Conservation (phyloP, 306 rosid genomes). For the Gastrolobium villosum region DNA sequence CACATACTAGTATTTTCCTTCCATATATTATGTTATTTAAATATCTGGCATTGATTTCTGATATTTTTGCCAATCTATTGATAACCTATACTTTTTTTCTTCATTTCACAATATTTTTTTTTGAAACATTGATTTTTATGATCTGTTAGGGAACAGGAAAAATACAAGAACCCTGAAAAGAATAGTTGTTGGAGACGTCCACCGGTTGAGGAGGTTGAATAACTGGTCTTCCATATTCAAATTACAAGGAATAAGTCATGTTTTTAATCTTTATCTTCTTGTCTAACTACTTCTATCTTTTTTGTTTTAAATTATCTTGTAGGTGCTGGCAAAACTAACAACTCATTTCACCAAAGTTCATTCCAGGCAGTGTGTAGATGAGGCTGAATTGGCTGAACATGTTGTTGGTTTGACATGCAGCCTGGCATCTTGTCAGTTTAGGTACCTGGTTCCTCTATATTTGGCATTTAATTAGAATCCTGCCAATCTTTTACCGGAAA, state of each 20-base stretch:
- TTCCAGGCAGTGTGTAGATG: constrained; percentile 93
- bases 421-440: constrained; percentile 93
- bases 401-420: constrained; percentile 90
- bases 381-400: constrained; percentile 96
- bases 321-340: constrained; percentile 82
- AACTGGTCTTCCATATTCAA: constrained; percentile 39
- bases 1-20: constrained; percentile 15
- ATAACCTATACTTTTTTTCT: constrained; percentile 18
- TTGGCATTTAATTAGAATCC: constrained; percentile 28
- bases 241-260: constrained; percentile 33
- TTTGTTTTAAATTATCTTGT: constrained; percentile 46
- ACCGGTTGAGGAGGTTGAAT: constrained; percentile 88
- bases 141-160: constrained; percentile 76
- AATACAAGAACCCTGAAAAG: constrained; percentile 78
- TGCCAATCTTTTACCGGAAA: constrained; percentile 19
- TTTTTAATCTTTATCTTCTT: constrained; percentile 30
- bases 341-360: constrained; percentile 78
- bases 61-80: constrained; percentile 35
- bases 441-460: constrained; percentile 59
- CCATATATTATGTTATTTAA: neutral
- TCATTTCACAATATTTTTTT: constrained; percentile 31
- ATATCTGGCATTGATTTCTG: constrained; percentile 11
- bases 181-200: constrained; percentile 81
- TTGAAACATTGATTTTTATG: constrained; percentile 44
- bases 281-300: constrained; percentile 1